Percentiles rank a stretch among this genome's conserved stretches.
These are phyloP conservation scores for Leccinum griseonigrum DNA, from an alignment of 1,284 basidiomycete genomes.

Conservation along the genomic window DNA sequence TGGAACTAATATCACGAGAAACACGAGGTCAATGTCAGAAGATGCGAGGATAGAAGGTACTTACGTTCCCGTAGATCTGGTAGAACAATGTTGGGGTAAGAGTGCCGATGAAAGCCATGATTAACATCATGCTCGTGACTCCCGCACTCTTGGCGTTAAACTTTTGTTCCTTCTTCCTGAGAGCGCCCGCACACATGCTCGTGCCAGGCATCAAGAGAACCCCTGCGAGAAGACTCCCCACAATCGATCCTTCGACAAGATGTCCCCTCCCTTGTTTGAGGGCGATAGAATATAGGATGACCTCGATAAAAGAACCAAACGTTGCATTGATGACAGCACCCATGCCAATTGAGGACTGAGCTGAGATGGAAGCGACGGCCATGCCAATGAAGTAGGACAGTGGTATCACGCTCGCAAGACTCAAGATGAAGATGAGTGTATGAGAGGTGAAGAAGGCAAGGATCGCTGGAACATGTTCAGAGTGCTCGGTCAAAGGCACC, in stretches of 20 bases:
- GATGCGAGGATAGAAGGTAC: constrained; percentile 35
- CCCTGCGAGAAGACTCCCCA: constrained; percentile 92
- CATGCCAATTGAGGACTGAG: constrained; percentile 98
- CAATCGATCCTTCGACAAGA: constrained; percentile 95
- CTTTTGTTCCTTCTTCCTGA: constrained; percentile 91
- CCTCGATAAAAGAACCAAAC: constrained; percentile 98
- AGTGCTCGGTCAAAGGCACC: constrained; percentile 64
- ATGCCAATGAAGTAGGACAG: constrained; percentile 99
- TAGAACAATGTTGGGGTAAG: constrained; percentile 97
- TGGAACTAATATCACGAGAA: constrained; percentile 66
- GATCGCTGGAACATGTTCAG: constrained; percentile 62
- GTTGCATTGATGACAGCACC: constrained; percentile 99
- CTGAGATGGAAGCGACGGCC: constrained; percentile 98
- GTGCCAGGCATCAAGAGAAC: constrained; percentile 96
- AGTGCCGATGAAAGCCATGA: constrained; percentile 99
- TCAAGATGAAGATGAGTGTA: constrained; percentile 81
- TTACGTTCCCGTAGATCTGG: constrained; percentile 95
- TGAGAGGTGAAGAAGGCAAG: constrained; percentile 73
- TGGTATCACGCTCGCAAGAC: constrained; percentile 92
- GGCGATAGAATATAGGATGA: constrained; percentile 91
- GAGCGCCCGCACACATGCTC: constrained; percentile 95
- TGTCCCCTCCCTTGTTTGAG: constrained; percentile 88
- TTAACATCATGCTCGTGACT: constrained; percentile 98
- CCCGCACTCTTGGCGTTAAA: constrained; percentile 99
- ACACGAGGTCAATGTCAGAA: constrained; percentile 8